Base-by-base conservation (phyloP, 176 grass and related monocot genomes). In the Pontederia paniculata region DNA sequence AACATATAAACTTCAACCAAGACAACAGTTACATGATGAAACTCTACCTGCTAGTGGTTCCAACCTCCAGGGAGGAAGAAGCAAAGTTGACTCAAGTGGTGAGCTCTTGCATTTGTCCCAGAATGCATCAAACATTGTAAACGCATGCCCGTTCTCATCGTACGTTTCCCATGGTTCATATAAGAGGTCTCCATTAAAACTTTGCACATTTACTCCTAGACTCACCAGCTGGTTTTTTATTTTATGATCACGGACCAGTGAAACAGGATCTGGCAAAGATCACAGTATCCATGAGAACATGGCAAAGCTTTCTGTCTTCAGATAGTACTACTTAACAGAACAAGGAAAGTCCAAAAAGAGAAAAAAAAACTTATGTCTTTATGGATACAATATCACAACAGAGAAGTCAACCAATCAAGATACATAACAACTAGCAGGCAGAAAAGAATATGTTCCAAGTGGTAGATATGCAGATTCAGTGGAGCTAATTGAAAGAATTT, bases 111-210 rank as follows among this genome's bases (percentile, higher is more conserved):
- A 95, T 57, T 86, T 89, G 42, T 81, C 65, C 89, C 89, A 95
- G 56, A 73, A 95, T 55, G 58, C 75, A 57, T 80, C 60, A 68
- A 89, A 95, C 15, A 54, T 67, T 42, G 85, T 89, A 69, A 89
- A 89, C 41, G 89, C 89, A 42, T 66, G 73, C 52, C 81, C 81
- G 67, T 76, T 80, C 42, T 63, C 66, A 74, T 95, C 85, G 50
- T 78, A 80, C 60, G 86, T 21, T 72, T 95, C 85, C 85, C 89
- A 95, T 42, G 89, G 89, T 58, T 95, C 89, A 19, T 86, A 78
- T 31, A 95, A 71, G 63, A 95, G 71, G 76, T 95, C 89, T 55
- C 69, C 85, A 67, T 80, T 95, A 52, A 78, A 89, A 63, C 76
- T 89, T 44, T 89, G 76, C 41, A 81, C 74, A 65, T 70, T 80